phyloP scores from a whole-genome alignment of 2,329 filamentous ascomycete species.

The Neophaeococcomyces aloes region DNA sequence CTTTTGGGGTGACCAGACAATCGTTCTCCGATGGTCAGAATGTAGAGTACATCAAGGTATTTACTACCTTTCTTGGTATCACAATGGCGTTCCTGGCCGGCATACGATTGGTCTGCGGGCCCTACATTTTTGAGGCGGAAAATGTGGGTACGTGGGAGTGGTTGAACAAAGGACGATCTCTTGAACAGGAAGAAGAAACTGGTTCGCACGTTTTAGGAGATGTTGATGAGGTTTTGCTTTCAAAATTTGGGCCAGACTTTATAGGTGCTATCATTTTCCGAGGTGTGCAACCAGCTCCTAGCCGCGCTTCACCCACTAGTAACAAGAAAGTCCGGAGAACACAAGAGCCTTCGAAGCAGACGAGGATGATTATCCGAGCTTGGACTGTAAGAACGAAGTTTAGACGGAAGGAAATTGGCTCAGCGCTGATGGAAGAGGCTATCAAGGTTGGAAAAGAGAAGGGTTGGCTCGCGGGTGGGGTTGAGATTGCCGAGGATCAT shows the following conservation, averaged over 20 bases:
- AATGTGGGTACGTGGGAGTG: conserved; percentile 48
- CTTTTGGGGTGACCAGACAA: conserved; percentile 32
- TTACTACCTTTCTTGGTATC: conserved; percentile 50
- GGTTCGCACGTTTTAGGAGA: conserved; percentile 28
- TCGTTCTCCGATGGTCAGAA: conserved; percentile 27
- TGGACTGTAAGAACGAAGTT: conserved; percentile 69
- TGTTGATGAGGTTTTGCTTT: conserved; percentile 53
- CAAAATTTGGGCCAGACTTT: conserved; percentile 56
- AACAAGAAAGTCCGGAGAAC: conserved; percentile 12
- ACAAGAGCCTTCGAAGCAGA: conserved; percentile 9
- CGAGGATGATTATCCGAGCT: conserved; percentile 51
- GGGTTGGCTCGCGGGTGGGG: conserved; percentile 55
- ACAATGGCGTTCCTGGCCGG: conserved; percentile 53
- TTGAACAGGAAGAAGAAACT: conserved; percentile 24
- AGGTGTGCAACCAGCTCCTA: conserved; percentile 10
- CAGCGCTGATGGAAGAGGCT: conserved; percentile 61
- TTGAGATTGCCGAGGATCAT: conserved; percentile 67
- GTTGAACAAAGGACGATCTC: conserved; percentile 38
- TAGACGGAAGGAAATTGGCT: conserved; percentile 61
- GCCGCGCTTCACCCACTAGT: conserved; percentile 1
- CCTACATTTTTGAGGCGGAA: conserved; percentile 56
- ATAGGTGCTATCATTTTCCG: conserved; percentile 59
- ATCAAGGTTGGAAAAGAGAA: conserved; percentile 56
- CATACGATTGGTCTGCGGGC: conserved; percentile 49
- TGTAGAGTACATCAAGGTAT: conserved; percentile 44